Base-by-base conservation (phyloP, 805 yeast species). In the Cyberlindnera suaveolens region DNA sequence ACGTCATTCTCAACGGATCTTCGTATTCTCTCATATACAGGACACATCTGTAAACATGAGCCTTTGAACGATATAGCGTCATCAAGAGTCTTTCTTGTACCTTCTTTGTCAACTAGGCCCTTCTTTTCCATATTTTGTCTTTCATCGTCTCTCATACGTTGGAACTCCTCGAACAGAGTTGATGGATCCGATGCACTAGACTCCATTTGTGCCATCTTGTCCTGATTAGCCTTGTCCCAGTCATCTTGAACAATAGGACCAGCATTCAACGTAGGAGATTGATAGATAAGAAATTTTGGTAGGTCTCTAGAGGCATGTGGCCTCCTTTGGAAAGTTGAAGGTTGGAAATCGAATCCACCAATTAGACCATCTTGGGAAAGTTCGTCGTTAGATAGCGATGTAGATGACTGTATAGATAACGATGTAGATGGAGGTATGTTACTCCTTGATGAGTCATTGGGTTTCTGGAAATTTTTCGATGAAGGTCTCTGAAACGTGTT, bases 41-140 rank as follows among this genome's bases (percentile, higher is more conserved):
- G 98, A 62, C 99, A 93, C 98, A 91, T 93, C 48, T 88, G 96
- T 36, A 68, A 61, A 62, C 99, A 93, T 1, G 95, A 75, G 3
- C 99, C 99, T 45, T 78, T 77, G 58, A 93, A 93, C 3, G 74
- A 62, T 40, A 93, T 87, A 1, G 98, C 99, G 47, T 91, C 95
- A 47, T 77, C 80, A n/a, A 93, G 69, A 43, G 82, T 80, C 62
- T 89, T 88, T 34, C 88, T 77, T 0, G 77, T 78, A 49, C 88
- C 89, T 50, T 87, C 96, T 36, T 81, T 82, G 61, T 93, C 99
- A 3, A 93, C 96, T 4, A 88, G 66, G 1, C 95, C 95, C 44
- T 78, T 65, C 1, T 68, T 63, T 56, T 89, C 96, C 96, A 90
- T 89, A 43, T 77, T 71, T 35, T 65, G 64, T 45, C 98, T 70